phyloP scores from a whole-genome alignment of 805 yeast genomes.

The Lachancea kluyveri region DNA sequence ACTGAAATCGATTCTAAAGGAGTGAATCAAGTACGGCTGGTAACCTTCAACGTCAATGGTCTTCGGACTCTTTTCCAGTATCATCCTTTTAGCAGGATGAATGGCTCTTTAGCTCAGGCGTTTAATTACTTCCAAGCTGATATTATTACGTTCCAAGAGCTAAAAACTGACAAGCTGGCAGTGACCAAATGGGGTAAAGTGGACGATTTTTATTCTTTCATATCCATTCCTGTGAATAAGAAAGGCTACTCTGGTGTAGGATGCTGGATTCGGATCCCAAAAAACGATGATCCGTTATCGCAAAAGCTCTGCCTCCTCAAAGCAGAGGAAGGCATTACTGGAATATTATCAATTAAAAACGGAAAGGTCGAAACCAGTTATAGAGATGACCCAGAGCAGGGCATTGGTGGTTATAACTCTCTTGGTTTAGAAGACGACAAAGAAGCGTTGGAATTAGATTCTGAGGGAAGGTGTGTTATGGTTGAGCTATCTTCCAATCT shows the following conservation, averaged over 20 bases:
- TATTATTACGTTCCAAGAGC: constrained; percentile 79
- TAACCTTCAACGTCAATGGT: constrained; percentile 84
- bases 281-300: constrained; percentile 35
- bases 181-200: constrained; percentile 44
- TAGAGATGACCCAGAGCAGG: constrained; percentile 16
- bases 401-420: constrained; percentile 71
- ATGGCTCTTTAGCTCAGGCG: constrained; percentile 31
- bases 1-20: constrained; percentile 2
- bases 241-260: constrained; percentile 94
- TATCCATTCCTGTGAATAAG: constrained; percentile 58
- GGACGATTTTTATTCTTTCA: constrained; percentile 54
- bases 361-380: constrained; percentile 16
- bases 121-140: constrained; percentile 61
- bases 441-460: constrained; percentile 46
- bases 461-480: constrained; percentile 79
- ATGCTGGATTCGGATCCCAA: constrained; percentile 57
- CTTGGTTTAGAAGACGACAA: constrained; percentile 31
- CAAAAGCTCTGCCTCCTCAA: constrained; percentile 47
- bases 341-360: constrained; percentile 34
- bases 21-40: constrained; percentile 34
- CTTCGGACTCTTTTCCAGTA: constrained; percentile 72
- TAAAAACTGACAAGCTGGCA: constrained; percentile 53
- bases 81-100: constrained; percentile 69
- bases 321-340: constrained; percentile 93
- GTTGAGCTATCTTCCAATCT: constrained; percentile 61